These are phyloP conservation scores for Penicillium coprophilum DNA, from an alignment of 495 filamentous ascomycete species.

Conservation along the genomic window DNA sequence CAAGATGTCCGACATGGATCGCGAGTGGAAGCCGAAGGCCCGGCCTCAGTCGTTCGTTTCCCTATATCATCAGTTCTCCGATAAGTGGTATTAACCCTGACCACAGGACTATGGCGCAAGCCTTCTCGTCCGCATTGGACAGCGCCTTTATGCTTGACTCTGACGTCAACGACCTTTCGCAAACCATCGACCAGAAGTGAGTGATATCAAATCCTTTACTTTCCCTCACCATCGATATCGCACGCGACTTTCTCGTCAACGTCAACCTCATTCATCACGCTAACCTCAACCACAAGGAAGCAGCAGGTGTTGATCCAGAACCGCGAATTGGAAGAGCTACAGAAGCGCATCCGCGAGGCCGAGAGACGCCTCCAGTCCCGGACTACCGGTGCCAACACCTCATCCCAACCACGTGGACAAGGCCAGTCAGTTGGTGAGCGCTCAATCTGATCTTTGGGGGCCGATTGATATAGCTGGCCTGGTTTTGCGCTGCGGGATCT, in stretches of 20 bases:
- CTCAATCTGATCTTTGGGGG: slow-evolving; percentile 6
- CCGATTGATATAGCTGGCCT: slow-evolving; percentile 13
- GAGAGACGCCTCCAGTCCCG: slow-evolving; percentile 71
- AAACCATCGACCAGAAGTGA: slow-evolving; percentile 83
- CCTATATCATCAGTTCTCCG: slow-evolving; percentile 1
- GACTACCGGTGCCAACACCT: slow-evolving; percentile 18
- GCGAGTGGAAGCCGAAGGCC: slow-evolving; percentile 73
- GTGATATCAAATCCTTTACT: slow-evolving; percentile 29
- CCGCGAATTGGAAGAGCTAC: slow-evolving; percentile 80
- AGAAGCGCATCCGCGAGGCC: slow-evolving; percentile 78
- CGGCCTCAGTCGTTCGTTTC: slow-evolving; percentile 80
- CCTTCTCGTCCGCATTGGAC: slow-evolving; percentile 82
- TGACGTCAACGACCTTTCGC: slow-evolving; percentile 70
- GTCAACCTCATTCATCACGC: not conserved
- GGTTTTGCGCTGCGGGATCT: slow-evolving; percentile 7
- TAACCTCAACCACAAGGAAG: slow-evolving; percentile 30
- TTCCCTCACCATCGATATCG: not conserved
- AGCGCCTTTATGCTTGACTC: slow-evolving; percentile 86
- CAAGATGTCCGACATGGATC: slow-evolving; percentile 63
- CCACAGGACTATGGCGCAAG: slow-evolving; percentile 77
- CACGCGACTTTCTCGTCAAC: not conserved
- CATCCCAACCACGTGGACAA: slow-evolving; percentile 10
- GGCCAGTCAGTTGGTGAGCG: slow-evolving; percentile 27
- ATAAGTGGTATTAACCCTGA: slow-evolving; percentile 27
- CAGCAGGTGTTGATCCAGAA: slow-evolving; percentile 77